phyloP scores from a whole-genome alignment of 2,329 filamentous ascomycete genomes.

The Chaetoscypha palmicola region DNA sequence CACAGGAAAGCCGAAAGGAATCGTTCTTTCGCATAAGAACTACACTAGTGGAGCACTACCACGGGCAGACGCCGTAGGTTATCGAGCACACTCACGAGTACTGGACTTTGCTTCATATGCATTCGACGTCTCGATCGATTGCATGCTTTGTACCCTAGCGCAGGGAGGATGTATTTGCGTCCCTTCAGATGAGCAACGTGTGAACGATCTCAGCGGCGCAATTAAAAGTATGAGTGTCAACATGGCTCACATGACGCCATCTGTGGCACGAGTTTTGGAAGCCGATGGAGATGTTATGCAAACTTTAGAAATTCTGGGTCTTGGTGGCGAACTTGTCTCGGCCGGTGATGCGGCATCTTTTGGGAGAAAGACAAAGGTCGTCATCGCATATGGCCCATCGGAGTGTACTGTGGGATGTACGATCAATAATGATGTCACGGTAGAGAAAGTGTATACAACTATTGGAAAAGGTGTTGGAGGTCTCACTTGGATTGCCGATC shows the following conservation, averaged over 20 bases:
- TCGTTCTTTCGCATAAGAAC: slow-evolving; percentile 11
- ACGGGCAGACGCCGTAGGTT: slow-evolving; percentile 1
- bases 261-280: slow-evolving; percentile 20
- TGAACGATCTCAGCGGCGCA: slow-evolving; percentile 32
- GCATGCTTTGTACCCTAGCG: slow-evolving; percentile 19
- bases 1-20: slow-evolving; percentile 10
- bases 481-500: slow-evolving; percentile 33
- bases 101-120: slow-evolving; percentile 10
- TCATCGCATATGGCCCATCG: slow-evolving; percentile 37
- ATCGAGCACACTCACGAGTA: slow-evolving; percentile 4
- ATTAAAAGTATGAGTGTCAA: slow-evolving; percentile 18
- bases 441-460: slow-evolving; percentile 2
- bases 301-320: slow-evolving; percentile 16
- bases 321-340: slow-evolving; percentile 30
- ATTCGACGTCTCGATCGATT: slow-evolving; percentile 33
- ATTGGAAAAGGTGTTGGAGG: slow-evolving; percentile 15
- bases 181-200: slow-evolving; percentile 33
- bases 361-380: slow-evolving; percentile 30
- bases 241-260: slow-evolving; percentile 21
- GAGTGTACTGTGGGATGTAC: slow-evolving; percentile 17
- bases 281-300: slow-evolving; percentile 13
- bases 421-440: slow-evolving; percentile 5
- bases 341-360: slow-evolving; percentile 33
- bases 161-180: slow-evolving; percentile 35
- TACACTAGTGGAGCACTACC: slow-evolving; percentile 1